phyloP scores from a whole-genome alignment of 2,329 filamentous ascomycete species.

The Sphaerostilbella broomeana region DNA sequence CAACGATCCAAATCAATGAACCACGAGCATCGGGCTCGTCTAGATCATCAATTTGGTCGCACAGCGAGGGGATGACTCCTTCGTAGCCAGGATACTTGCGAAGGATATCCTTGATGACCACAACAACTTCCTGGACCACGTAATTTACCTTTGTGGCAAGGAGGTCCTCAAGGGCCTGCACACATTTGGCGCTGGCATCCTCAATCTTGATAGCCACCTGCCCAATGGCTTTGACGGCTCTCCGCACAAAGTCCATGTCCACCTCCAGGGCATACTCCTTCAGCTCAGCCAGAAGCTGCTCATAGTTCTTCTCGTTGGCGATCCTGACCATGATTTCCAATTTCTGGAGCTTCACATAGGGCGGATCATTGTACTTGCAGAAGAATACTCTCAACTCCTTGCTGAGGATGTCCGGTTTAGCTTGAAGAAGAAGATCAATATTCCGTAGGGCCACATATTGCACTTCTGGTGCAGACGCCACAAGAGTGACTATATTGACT shows the following conservation, averaged over 20 bases:
- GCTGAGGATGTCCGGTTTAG: constrained; percentile 91
- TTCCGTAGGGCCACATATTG: constrained; percentile 96
- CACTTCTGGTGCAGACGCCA: constrained; percentile 92
- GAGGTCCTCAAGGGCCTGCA: constrained; percentile 85
- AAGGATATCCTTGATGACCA: constrained; percentile 99
- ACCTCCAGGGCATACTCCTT: constrained; percentile 98
- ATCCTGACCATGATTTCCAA: constrained; percentile 99
- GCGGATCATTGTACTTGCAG: constrained; percentile 99
- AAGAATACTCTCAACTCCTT: constrained; percentile 98
- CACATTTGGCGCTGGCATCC: constrained; percentile 87
- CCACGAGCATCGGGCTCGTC: constrained; percentile 90
- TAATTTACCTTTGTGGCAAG: constrained; percentile 99
- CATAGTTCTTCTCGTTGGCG: constrained; percentile 93
- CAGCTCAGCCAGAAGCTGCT: constrained; percentile 86
- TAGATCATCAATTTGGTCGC: constrained; percentile 92
- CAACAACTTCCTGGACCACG: constrained; percentile 94
- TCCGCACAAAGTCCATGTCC: constrained; percentile 96
- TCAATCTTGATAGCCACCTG: constrained; percentile 99
- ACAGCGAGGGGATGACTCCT: constrained; percentile 92
- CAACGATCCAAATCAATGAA: constrained; percentile 96
- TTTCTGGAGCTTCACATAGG: constrained; percentile 95
- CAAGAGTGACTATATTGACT: constrained; percentile 66
- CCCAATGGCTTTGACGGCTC: constrained; percentile 91
- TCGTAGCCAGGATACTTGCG: constrained; percentile 97
- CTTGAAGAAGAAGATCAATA: constrained; percentile 91